Conservation (phyloP, 2,329 filamentous ascomycete species). For the Apiospora hydei region DNA sequence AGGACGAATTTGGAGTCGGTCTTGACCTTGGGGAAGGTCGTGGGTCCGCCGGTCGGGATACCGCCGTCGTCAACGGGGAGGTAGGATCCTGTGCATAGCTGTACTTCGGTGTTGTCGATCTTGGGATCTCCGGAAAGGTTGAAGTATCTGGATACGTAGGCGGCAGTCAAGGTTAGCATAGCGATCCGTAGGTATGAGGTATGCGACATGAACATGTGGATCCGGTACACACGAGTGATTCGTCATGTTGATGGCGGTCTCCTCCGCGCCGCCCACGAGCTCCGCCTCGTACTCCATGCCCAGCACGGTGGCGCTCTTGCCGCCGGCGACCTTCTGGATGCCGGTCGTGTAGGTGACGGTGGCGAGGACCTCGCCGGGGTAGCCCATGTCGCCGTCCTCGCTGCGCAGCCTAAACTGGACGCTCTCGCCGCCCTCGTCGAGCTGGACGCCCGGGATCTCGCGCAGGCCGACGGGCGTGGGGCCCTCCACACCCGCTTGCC, state of each 20-base stretch:
- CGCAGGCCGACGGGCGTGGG: constrained; percentile 66
- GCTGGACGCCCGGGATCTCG: constrained; percentile 57
- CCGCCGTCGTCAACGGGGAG: constrained; percentile 76
- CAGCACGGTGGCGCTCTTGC: constrained; percentile 73
- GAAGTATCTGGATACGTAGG: constrained; percentile 61
- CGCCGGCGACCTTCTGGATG: constrained; percentile 65
- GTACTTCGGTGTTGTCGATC: constrained; percentile 68
- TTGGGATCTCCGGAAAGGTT: constrained; percentile 63
- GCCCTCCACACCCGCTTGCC: constrained; percentile 80
- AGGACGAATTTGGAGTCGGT: constrained; percentile 75
- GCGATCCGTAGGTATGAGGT: background rate
- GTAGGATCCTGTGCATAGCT: constrained; percentile 69
- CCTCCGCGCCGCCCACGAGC: constrained; percentile 79
- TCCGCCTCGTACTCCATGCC: constrained; percentile 91
- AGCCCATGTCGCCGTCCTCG: constrained; percentile 86
- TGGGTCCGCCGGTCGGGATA: constrained; percentile 76
- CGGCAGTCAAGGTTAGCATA: background rate
- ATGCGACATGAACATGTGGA: background rate
- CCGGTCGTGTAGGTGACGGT: constrained; percentile 81
- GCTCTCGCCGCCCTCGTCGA: constrained; percentile 67
- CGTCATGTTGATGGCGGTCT: constrained; percentile 91
- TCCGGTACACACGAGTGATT: constrained; percentile 79
- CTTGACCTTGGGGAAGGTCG: constrained; percentile 69
- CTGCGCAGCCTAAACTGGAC: constrained; percentile 72
- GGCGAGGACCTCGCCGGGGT: constrained; percentile 83